These are phyloP conservation scores for Metschnikowia orientalis DNA, from an alignment of 805 yeast genomes.

Conservation along the genomic window DNA sequence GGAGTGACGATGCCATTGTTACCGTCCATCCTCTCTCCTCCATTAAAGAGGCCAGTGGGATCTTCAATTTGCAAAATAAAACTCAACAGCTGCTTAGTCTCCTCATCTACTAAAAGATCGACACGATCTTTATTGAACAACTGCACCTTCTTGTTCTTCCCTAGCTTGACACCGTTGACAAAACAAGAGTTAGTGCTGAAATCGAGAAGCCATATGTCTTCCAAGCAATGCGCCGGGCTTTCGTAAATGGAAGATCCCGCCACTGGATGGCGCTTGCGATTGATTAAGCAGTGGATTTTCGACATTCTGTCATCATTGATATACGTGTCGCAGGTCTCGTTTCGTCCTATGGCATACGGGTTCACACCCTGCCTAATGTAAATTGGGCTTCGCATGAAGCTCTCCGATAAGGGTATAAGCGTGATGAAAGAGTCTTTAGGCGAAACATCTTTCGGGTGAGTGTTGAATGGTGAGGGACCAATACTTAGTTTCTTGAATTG, in stretches of 20 bases:
- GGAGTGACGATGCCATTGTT: constrained; percentile 21
- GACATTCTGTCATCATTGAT: constrained; percentile 76
- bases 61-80: constrained; percentile 53
- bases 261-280: constrained; percentile 59
- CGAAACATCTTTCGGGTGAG: constrained; percentile 7
- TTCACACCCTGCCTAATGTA: constrained; percentile 63
- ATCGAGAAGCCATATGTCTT: constrained; percentile 77
- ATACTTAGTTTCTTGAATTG: neutral
- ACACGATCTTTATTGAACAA: constrained; percentile 63
- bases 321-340: constrained; percentile 53
- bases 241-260: constrained; percentile 48
- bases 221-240: constrained; percentile 69
- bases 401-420: constrained; percentile 47
- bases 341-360: constrained; percentile 71
- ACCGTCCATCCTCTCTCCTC: constrained; percentile 31
- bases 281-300: constrained; percentile 72
- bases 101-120: constrained; percentile 60
- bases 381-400: constrained; percentile 45
- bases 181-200: constrained; percentile 76
- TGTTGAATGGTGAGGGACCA: constrained; percentile 1
- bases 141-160: constrained; percentile 58
- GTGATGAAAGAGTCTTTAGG: constrained; percentile 64
- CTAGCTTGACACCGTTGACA: constrained; percentile 56
- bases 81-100: constrained; percentile 47
- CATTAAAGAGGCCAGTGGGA: constrained; percentile 58